Evolutionary conservation across 805 yeast genomes (phyloP).

Genomic region (Wickerhamiella azymoides): DNA sequence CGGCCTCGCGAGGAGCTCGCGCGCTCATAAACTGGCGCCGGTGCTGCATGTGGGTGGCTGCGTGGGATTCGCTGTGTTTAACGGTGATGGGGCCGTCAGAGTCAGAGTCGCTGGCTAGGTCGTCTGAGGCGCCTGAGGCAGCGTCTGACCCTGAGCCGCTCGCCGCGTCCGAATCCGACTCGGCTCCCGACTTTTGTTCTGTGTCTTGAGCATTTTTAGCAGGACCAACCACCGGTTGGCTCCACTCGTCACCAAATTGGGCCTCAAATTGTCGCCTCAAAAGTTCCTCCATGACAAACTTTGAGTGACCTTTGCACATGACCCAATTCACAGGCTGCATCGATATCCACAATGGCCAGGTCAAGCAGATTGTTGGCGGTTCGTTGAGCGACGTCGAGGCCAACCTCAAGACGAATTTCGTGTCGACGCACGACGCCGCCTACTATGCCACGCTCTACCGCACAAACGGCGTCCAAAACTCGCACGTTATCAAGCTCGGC

Average conservation of each 20-base stretch:
- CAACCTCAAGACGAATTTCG: slow-evolving; percentile 54
- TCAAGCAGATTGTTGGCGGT: slow-evolving; percentile 95
- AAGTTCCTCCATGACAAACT: background rate
- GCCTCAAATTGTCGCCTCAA: slow-evolving; percentile 20
- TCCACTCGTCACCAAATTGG: slow-evolving; percentile 25
- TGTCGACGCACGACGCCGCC: slow-evolving; percentile 58
- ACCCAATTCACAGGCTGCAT: slow-evolving; percentile 88
- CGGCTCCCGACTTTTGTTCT: slow-evolving; percentile 8
- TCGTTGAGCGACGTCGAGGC: slow-evolving; percentile 40
- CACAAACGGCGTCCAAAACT: slow-evolving; percentile 45
- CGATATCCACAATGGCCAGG: slow-evolving; percentile 88
- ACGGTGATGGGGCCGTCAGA: slow-evolving; percentile 23
- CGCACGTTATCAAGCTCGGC: slow-evolving; percentile 91
- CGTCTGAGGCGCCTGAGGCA: background rate
- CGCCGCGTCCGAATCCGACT: slow-evolving; percentile 4
- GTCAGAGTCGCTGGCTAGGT: slow-evolving; percentile 1
- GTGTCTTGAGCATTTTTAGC: background rate
- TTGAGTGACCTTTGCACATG: no score
- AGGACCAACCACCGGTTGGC: slow-evolving; percentile 14
- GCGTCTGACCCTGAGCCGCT: slow-evolving; percentile 1
- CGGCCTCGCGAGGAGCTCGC: slow-evolving; percentile 23
- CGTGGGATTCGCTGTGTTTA: slow-evolving; percentile 22
- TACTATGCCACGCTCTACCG: slow-evolving; percentile 63
- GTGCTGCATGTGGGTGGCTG: slow-evolving; percentile 13
- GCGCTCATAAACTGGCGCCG: slow-evolving; percentile 18